Base-by-base conservation (phyloP, 106 monocot genomes). In the Triglochin maritima region DNA sequence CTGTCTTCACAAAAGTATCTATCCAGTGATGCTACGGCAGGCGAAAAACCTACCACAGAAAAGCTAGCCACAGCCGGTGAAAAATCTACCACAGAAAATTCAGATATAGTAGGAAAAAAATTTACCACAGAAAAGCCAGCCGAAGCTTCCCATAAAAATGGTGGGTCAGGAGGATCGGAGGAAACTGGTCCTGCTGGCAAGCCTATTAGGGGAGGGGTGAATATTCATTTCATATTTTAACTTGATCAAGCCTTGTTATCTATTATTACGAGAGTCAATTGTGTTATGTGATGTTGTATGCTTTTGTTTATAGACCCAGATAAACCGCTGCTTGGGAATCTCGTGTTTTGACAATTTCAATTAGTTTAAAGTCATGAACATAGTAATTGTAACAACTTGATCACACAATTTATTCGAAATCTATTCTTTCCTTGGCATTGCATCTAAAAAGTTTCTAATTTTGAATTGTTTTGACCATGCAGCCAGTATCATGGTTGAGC, bases 401-500 rank as follows among this genome's bases (percentile, higher is more conserved):
- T 55, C 55, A 12, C 10, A 10, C 4, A 3, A 2, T 55, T 6
- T 55, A 6, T 55, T 2, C 3, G 3, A 9, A 55, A 55, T n/a
- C 14, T 3, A 3, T 12, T 12, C 8, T 55, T 3, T 55, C 55
- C 55, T 12, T 9, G 8, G 4, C 55, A 5, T 55, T 62, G 12
- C 44, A 2, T 62, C 17, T 49, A 49, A 16, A 16, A 41, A 41
- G 9, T 50, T 66, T 9, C 6, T 66, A 52, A 50, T 49, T 14
- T 50, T 8, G 52, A 52, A 11, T 13, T 66, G 8, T 9, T 0
- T 42, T 66, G 49, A 47, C 15, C 44, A 29, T 85, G 74, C 83
- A 98, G 96, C 96, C 96, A 13, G 91, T 98, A 2, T 87, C 96
- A 46, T 98, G 91, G 88, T 65, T 86, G 66, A 98, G 91, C 72